Evolutionary conservation across 208 protist species (phyloP).

Genomic region (Crithidia bombi): DNA sequence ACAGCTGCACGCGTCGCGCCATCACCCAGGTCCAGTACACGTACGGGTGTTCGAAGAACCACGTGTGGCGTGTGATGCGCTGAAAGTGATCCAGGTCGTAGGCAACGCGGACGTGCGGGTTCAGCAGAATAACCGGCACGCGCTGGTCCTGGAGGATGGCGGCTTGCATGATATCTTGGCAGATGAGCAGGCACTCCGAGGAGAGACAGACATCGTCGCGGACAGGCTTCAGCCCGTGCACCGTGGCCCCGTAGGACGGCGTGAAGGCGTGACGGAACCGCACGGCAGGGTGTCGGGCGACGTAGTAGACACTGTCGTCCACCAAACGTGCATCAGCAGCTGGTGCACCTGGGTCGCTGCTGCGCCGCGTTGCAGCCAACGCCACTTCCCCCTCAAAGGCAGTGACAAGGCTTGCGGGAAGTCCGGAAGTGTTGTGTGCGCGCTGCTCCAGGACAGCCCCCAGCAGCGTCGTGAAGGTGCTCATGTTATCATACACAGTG

Average conservation of each 20-base stretch:
- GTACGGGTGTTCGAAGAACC: slow-evolving; percentile 36
- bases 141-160: slow-evolving; percentile 46
- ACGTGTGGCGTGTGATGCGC: slow-evolving; percentile 28
- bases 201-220: slow-evolving; percentile 58
- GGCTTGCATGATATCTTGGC: slow-evolving; percentile 65
- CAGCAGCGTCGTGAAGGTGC: slow-evolving; percentile 17
- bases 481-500: slow-evolving; percentile 18
- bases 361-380: background rate
- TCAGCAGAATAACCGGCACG: slow-evolving; percentile 68
- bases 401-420: too few species aligned
- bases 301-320: slow-evolving; percentile 42
- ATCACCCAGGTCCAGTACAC: slow-evolving; percentile 34
- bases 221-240: slow-evolving; percentile 12
- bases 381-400: too few species aligned
- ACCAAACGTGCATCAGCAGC: background rate
- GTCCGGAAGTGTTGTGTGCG: background rate
- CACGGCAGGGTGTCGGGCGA: slow-evolving; percentile 35
- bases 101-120: slow-evolving; percentile 67
- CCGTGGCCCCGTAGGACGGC: slow-evolving; percentile 58
- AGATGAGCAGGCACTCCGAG: slow-evolving; percentile 77
- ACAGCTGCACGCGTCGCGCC: slow-evolving; percentile 28
- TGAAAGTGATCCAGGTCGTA: slow-evolving; percentile 62
- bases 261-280: slow-evolving; percentile 63
- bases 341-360: background rate
- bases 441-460: background rate